Base-by-base conservation (phyloP, 768 basidiomycete species). In the Leccinum disarticulatum region DNA sequence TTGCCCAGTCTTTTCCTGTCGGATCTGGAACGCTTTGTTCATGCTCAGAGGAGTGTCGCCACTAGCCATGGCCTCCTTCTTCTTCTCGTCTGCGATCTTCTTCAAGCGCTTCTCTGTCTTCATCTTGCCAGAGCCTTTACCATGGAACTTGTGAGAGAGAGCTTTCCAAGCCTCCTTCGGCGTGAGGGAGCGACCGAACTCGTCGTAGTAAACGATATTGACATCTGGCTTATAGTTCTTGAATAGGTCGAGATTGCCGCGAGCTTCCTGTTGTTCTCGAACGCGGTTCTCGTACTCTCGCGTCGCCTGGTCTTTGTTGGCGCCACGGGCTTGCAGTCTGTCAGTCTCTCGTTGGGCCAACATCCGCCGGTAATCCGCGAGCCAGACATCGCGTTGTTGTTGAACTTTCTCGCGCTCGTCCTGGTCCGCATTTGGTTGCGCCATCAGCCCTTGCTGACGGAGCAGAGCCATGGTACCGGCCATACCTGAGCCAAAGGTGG, bases 141-240 rank as follows among this genome's bases (percentile, higher is more conserved):
- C 97, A 66, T 99, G 97, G 85, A 99, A 98, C 71, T 93, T 91
- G 73, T 99, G 97, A 48, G 92, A 95, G 47, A 99, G 78, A 17
- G 94, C 93, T 77, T 98, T 98, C 95, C 96, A 98, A 6, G 96
- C 95, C 77, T 99, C 97, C 80, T 98, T 98, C 19, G 88, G 88
- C 25, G 91, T 92, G 72, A 95, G 77, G 59, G 82, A 71, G 41
- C 97, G 83, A 51, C 97, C 97, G 71, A 93, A 93, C 74, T 99
- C 96, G 70, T 99, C 97, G 64, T 95, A 88, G 72, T 99, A 99
- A 52, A 91, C 90, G 68, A 98, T 92, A 64, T 96, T 93, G 67
- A 99, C 81, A 75, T 96, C 95, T 6, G 97, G 97, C 75, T 96
- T 98, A 80, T 99, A 99, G 70, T 87, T 83, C 77, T 89, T 93